phyloP scores from a whole-genome alignment of 805 yeast species.

The Kazachstania viticola region DNA sequence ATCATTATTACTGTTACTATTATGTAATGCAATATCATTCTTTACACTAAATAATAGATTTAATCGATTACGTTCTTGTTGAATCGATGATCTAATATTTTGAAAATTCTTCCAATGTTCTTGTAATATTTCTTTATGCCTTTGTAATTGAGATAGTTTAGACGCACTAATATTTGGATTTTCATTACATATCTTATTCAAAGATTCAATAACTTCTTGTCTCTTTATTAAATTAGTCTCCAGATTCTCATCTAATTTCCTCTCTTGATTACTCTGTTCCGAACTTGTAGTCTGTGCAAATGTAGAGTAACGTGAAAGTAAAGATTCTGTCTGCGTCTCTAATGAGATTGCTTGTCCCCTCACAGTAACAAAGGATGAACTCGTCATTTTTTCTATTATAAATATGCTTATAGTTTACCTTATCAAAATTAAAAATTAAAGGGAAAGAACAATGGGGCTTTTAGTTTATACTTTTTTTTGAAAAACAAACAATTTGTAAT shows the following conservation, averaged over 20 bases:
- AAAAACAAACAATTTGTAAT: no score
- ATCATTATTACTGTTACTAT: slow-evolving; percentile 26
- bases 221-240: slow-evolving; percentile 43
- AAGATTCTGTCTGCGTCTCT: slow-evolving; percentile 56
- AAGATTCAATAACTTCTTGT: slow-evolving; percentile 39
- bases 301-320: slow-evolving; percentile 42
- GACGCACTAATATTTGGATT: slow-evolving; percentile 41
- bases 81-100: slow-evolving; percentile 45
- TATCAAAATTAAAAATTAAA: no score
- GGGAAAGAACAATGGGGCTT: no score
- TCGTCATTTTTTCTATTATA: no score
- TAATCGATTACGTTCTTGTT: slow-evolving; percentile 65
- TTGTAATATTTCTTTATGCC: slow-evolving; percentile 65
- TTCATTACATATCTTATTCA: slow-evolving; percentile 45
- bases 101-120: slow-evolving; percentile 58
- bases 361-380: slow-evolving; percentile 45
- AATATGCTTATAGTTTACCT: no score
- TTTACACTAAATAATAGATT: slow-evolving; percentile 69
- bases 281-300: slow-evolving; percentile 42
- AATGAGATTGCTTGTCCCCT: slow-evolving; percentile 57
- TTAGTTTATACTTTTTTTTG: no score
- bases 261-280: slow-evolving; percentile 38
- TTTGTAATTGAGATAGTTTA: slow-evolving; percentile 65
- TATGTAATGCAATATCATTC: slow-evolving; percentile 64
- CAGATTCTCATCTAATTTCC: slow-evolving; percentile 32